phyloP scores from a whole-genome alignment of 257 asterid genomes.

The Ligustrum vulgare region DNA sequence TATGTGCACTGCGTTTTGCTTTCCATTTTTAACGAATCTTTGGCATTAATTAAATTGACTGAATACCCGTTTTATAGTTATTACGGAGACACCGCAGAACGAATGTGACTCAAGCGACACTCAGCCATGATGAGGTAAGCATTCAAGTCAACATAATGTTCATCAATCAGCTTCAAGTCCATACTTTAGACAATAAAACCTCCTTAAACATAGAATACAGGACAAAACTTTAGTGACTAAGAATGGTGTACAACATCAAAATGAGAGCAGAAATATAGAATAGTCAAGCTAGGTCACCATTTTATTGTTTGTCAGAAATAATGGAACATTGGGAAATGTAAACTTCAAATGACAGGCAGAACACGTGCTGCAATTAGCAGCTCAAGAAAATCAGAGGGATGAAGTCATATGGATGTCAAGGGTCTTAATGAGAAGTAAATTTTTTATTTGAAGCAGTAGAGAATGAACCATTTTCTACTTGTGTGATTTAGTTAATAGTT shows the following conservation, averaged over 20 bases:
- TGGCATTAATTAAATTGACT: conserved; percentile 14
- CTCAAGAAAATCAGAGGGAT: conserved; percentile 20
- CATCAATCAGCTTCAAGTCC: conserved; percentile 17
- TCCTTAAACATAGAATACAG: conserved; percentile 3
- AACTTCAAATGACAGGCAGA: background rate
- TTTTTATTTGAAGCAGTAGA: background rate
- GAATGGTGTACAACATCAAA: conserved; percentile 10
- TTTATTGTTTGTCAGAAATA: background rate
- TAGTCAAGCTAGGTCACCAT: background rate
- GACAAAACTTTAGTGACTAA: background rate
- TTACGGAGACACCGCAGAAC: conserved; percentile 90
- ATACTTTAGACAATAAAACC: conserved; percentile 16
- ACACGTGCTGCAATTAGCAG: background rate
- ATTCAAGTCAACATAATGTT: conserved; percentile 19
- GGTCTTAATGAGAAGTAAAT: background rate
- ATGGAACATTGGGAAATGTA: background rate
- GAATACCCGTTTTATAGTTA: conserved; percentile 49
- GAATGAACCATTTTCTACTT: background rate
- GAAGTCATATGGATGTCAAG: conserved; percentile 7
- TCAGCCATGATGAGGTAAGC: conserved; percentile 80
- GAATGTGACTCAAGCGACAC: conserved; percentile 59
- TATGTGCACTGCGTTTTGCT: background rate
- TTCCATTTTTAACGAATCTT: conserved; percentile 7
- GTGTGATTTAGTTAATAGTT: conserved; percentile 1
- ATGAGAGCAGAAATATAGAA: background rate